Conservation (phyloP, 352 stramenopile species). For the Phytophthora sansomeana region DNA sequence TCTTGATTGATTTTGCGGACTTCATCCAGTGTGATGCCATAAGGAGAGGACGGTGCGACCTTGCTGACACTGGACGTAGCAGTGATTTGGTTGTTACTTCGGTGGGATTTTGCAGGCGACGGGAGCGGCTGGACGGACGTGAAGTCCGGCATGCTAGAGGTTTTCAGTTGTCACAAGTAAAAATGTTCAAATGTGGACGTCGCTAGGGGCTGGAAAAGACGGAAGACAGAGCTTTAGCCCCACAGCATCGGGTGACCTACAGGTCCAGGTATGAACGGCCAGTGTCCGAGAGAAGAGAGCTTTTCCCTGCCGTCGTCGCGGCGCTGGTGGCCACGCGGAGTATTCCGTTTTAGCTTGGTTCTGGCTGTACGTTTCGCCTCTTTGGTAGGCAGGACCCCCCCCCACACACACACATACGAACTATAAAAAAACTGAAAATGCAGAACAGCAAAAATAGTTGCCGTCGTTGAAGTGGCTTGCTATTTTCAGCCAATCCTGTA, state of each 20-base stretch:
- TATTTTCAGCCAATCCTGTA: slow-evolving; percentile 24
- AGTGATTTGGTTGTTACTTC: slow-evolving; percentile 21
- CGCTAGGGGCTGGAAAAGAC: not conserved
- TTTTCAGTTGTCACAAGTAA: not conserved
- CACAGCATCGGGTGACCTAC: slow-evolving; percentile 24
- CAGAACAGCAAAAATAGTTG: slow-evolving; percentile 18
- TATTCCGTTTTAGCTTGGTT: slow-evolving; percentile 31
- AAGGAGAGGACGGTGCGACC: slow-evolving; percentile 73
- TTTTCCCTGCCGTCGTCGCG: slow-evolving; percentile 4
- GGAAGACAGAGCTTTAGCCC: slow-evolving; percentile 15
- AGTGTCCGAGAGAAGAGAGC: slow-evolving; percentile 7
- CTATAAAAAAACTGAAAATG: not conserved
- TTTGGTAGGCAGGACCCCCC: too few relatives aligned
- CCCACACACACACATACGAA: too few relatives aligned
- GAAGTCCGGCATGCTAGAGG: slow-evolving; percentile 46
- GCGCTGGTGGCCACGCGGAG: slow-evolving; percentile 9
- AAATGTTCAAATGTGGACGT: not conserved
- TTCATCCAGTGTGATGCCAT: slow-evolving; percentile 77
- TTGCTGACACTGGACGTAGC: slow-evolving; percentile 51
- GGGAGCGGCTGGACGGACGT: slow-evolving; percentile 53
- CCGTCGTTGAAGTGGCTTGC: slow-evolving; percentile 19
- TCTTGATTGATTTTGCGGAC: slow-evolving; percentile 76
- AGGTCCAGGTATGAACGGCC: slow-evolving; percentile 18
- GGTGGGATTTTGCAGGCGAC: slow-evolving; percentile 32
- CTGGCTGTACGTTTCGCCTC: slow-evolving; percentile 23